Evolutionary conservation across 345 rosid species (phyloP).

Genomic region (Eucalyptus grandis): DNA sequence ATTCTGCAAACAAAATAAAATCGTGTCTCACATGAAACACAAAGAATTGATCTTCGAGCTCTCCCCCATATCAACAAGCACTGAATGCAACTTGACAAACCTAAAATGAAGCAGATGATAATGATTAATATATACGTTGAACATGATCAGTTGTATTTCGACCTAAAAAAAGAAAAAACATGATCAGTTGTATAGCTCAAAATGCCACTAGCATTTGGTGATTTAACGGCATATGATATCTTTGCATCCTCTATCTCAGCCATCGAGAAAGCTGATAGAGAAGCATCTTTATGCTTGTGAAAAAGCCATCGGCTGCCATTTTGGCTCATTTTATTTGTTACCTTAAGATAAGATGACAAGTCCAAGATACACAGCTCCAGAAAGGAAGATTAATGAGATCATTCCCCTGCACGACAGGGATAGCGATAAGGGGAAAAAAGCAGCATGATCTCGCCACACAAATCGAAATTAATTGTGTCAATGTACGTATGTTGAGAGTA

Average conservation of each 20-base stretch:
- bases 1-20: not conserved
- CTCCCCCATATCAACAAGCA: not conserved
- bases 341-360: slow-evolving; percentile 83
- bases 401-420: slow-evolving; percentile 58
- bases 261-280: not conserved
- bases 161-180: too few species aligned
- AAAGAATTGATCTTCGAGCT: not conserved
- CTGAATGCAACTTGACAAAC: not conserved
- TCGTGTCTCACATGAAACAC: not conserved
- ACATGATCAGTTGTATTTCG: not conserved
- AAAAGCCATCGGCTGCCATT: not conserved
- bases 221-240: not conserved
- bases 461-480: not conserved
- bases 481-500: not conserved
- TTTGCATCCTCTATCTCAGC: not conserved
- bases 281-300: not conserved
- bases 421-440: not conserved
- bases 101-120: not conserved
- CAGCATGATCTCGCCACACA: not conserved
- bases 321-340: not conserved
- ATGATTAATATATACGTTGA: not conserved
- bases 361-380: slow-evolving; percentile 72
- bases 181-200: not conserved
- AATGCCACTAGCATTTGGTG: not conserved
- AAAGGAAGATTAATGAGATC: slow-evolving; percentile 76